phyloP scores from a whole-genome alignment of 1,284 basidiomycete species.

The Vanrija humicola region DNA sequence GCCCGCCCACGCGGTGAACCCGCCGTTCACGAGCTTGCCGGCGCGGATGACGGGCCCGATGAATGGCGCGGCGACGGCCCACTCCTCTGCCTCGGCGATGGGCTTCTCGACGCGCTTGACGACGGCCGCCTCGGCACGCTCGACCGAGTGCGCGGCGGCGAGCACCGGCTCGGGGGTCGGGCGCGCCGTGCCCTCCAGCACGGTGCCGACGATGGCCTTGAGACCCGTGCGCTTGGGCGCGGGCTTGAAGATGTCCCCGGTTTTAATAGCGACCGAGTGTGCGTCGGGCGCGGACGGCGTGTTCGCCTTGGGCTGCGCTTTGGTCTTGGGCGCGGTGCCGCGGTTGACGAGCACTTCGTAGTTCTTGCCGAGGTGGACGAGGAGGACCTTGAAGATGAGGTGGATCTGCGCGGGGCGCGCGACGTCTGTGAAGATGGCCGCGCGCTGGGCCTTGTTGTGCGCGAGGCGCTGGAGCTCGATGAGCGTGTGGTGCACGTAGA shows the following conservation, averaged over 20 bases:
- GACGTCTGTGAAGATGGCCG: constrained; percentile 34
- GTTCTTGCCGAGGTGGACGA: constrained; percentile 30
- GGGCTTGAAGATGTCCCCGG: constrained; percentile 40
- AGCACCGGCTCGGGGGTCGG: constrained; percentile 16
- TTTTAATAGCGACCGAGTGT: constrained; percentile 29
- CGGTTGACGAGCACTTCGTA: constrained; percentile 22
- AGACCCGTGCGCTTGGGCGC: constrained; percentile 24
- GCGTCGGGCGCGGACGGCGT: constrained; percentile 19
- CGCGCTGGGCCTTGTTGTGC: constrained; percentile 22
- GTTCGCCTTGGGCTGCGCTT: neutral
- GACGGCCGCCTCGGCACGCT: constrained; percentile 10
- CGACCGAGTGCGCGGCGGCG: constrained; percentile 5
- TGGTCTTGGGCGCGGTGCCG: constrained; percentile 8
- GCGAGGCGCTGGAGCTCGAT: constrained; percentile 41
- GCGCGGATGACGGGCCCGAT: constrained; percentile 5
- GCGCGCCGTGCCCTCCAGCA: constrained; percentile 34
- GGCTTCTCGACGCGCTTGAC: constrained; percentile 13
- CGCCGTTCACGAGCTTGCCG: constrained; percentile 9
- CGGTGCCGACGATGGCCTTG: constrained; percentile 16
- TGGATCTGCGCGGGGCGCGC: constrained; percentile 26
- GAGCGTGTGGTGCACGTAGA: constrained; percentile 41
- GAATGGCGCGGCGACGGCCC: constrained; percentile 9
- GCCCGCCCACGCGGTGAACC: constrained; percentile 23
- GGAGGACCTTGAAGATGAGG: constrained; percentile 34
- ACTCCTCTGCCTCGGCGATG: constrained; percentile 8